These are phyloP conservation scores for Pterulicium gracile DNA, from an alignment of 1,284 basidiomycete species.

Conservation along the genomic window DNA sequence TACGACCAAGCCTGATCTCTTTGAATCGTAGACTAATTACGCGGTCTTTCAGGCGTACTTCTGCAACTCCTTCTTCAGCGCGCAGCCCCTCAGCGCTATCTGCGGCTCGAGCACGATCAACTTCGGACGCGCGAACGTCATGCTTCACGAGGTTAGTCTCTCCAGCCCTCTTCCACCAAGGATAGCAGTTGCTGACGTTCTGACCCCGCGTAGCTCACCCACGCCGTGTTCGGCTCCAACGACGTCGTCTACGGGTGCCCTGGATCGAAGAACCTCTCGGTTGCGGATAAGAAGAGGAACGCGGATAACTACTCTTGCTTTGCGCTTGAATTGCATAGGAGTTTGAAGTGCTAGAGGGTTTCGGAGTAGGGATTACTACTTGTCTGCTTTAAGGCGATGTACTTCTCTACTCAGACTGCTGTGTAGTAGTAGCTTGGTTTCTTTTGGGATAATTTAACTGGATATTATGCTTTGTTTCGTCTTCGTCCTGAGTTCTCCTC, in stretches of 20 bases:
- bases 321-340: no score
- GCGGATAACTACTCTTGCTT: conserved; percentile 1
- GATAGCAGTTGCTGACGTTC: neutral
- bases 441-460: no score
- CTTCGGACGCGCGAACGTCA: neutral
- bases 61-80: conserved; percentile 1
- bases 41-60: neutral
- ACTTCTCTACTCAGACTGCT: no score
- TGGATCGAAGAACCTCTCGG: neutral
- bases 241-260: neutral
- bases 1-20: no score
- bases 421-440: no score
- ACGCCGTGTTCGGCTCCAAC: conserved; percentile 1
- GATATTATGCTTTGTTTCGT: no score
- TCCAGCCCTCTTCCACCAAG: neutral
- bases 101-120: neutral
- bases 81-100: neutral
- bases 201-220: neutral
- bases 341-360: no score
- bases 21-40: no score
- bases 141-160: conserved; percentile 1
- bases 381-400: no score
- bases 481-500: no score
- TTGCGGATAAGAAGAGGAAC: neutral
- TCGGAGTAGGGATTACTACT: no score